Percentiles rank a stretch among this genome's conserved stretches.
Evolutionary conservation across 164 flowering plant species (phyloP).

Genomic region (Pachysandra terminalis): DNA sequence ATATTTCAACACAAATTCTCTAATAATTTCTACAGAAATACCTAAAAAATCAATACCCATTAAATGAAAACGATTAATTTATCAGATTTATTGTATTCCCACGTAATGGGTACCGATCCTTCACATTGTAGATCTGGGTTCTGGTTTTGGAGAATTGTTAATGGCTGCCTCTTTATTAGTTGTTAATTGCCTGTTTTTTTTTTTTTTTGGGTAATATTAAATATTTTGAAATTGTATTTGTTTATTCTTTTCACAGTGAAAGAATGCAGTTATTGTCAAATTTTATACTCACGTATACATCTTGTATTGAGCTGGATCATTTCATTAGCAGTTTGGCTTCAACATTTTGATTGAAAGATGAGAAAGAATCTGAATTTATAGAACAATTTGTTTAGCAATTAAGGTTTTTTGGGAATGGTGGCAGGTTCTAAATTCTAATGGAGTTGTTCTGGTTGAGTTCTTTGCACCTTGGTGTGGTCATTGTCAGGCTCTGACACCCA

Average conservation of each 20-base stretch:
- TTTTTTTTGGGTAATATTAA: no score
- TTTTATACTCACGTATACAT: neutral
- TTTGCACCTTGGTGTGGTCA: constrained; percentile 99
- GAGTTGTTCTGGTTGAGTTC: constrained; percentile 87
- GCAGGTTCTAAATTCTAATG: constrained; percentile 80
- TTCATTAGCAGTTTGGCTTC: neutral
- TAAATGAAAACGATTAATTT: neutral
- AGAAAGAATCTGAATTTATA: neutral
- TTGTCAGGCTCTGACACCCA: constrained; percentile 82
- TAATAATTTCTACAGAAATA: no score
- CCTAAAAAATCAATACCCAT: neutral
- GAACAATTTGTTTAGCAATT: constrained; percentile 11
- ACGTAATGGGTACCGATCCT: neutral
- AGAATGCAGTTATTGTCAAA: neutral
- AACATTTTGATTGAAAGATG: neutral
- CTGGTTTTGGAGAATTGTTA: neutral
- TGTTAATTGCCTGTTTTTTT: neutral
- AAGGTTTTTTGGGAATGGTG: constrained; percentile 14
- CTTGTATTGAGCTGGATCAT: neutral
- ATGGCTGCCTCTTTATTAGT: neutral
- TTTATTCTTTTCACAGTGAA: no score
- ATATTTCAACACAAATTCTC: neutral
- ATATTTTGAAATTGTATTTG: no score
- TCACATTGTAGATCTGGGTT: constrained; percentile 12
- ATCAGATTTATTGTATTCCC: neutral